Conservation (phyloP, 1,284 basidiomycete genomes). For the Cutaneotrichosporon curvatum region DNA sequence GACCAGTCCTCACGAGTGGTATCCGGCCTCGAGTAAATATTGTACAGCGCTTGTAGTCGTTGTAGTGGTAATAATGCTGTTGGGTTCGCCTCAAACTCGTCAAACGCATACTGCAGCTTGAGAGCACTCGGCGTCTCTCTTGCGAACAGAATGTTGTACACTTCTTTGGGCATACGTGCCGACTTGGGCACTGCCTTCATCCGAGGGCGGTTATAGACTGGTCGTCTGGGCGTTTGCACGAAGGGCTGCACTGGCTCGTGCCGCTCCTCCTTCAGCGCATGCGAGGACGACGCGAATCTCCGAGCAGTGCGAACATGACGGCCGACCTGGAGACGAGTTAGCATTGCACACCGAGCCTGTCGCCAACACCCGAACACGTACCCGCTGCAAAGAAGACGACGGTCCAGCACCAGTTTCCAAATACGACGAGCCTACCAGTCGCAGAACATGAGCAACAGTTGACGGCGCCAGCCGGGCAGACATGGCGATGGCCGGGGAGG, state of each 20-base stretch:
- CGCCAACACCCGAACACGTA: no score
- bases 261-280: neutral
- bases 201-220: neutral
- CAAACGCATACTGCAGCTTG: constrained; percentile 1
- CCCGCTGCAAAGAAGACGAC: neutral
- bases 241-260: neutral
- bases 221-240: constrained; percentile 3
- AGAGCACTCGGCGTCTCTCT: neutral
- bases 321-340: no score
- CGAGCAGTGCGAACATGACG: neutral
- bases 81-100: neutral
- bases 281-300: constrained; percentile 9
- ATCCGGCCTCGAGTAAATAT: neutral
- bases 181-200: neutral
- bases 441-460: constrained; percentile 14
- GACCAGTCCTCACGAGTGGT: constrained; percentile 6
- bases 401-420: constrained; percentile 10
- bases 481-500: constrained; percentile 17
- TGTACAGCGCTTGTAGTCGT: constrained; percentile 1
- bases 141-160: constrained; percentile 1
- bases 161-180: neutral
- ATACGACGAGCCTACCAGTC: constrained; percentile 15
- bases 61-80: neutral
- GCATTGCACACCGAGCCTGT: no score
- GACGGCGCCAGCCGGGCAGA: constrained; percentile 12